Conservation (phyloP, 2,329 filamentous ascomycete species). For the Geosmithia putterillii region DNA sequence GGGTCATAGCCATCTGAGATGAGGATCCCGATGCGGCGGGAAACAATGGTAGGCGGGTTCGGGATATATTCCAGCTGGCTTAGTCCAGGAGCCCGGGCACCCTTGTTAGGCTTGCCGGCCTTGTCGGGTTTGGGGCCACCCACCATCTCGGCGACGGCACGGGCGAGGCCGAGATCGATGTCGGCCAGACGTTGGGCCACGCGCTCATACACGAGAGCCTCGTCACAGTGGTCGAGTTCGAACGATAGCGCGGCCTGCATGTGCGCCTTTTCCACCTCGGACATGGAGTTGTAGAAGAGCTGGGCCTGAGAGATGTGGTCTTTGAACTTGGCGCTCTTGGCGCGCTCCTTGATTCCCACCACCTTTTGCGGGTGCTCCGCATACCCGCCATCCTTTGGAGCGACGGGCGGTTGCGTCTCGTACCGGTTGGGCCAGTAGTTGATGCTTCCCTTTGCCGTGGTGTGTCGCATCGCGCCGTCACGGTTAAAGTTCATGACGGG, state of each 20-base stretch:
- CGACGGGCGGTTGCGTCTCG: constrained; percentile 56
- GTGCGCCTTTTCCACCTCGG: constrained; percentile 54
- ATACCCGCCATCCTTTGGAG: constrained; percentile 51
- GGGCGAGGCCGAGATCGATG: constrained; percentile 59
- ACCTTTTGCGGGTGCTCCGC: constrained; percentile 52
- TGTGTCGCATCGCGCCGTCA: constrained; percentile 61
- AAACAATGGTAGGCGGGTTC: constrained; percentile 54
- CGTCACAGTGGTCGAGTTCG: constrained; percentile 73
- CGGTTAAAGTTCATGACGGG: constrained; percentile 67
- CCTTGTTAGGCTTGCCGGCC: constrained; percentile 45
- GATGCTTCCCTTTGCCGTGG: constrained; percentile 53
- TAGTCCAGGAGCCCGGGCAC: constrained; percentile 52
- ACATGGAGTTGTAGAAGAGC: constrained; percentile 68
- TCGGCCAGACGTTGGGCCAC: constrained; percentile 57
- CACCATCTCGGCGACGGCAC: constrained; percentile 56
- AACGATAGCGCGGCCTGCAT: constrained; percentile 63
- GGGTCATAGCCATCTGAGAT: constrained; percentile 68
- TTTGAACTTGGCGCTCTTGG: constrained; percentile 60
- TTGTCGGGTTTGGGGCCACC: constrained; percentile 49
- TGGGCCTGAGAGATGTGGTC: constrained; percentile 71
- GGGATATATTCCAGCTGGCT: constrained; percentile 59
- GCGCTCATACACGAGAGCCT: constrained; percentile 61
- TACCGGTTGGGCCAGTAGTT: constrained; percentile 53
- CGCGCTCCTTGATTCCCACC: constrained; percentile 56
- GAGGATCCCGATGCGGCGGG: constrained; percentile 62